Percentiles rank a stretch among this genome's conserved stretches.
Conservation (phyloP, 2,329 filamentous ascomycete species). For the Hypoxylon sp. region DNA sequence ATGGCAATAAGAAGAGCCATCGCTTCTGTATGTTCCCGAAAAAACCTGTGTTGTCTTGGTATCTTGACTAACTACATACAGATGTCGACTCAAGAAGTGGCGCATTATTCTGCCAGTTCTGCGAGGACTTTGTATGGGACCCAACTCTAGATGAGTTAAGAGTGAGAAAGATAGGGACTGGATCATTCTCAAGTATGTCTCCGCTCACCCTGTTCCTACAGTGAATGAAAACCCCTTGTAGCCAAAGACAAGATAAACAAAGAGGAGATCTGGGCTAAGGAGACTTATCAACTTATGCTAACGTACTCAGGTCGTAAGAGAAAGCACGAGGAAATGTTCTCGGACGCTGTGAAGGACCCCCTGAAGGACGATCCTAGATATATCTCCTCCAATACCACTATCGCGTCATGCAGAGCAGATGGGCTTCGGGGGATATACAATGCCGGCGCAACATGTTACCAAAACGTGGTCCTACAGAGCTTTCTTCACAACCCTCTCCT, state of each 20-base stretch:
- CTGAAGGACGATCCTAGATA: constrained; percentile 78
- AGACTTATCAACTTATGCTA: constrained; percentile 9
- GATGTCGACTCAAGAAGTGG: constrained; percentile 85
- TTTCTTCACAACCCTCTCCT: constrained; percentile 94
- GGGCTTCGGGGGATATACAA: constrained; percentile 95
- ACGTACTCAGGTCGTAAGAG: constrained; percentile 74
- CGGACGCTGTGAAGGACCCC: constrained; percentile 68
- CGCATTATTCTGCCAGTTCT: constrained; percentile 84
- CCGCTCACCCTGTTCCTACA: not conserved
- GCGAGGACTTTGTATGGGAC: constrained; percentile 87
- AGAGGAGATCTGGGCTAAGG: not conserved
- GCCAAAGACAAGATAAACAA: not conserved
- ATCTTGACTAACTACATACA: constrained; percentile 56
- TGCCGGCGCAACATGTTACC: constrained; percentile 98
- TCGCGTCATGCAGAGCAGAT: constrained; percentile 86
- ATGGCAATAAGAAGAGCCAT: constrained; percentile 79
- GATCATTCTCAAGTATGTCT: constrained; percentile 73
- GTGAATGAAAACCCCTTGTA: not conserved
- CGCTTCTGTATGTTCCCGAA: constrained; percentile 74
- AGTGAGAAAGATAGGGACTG: constrained; percentile 77
- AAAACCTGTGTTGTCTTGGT: constrained; percentile 40
- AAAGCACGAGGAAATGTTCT: constrained; percentile 80
- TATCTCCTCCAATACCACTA: constrained; percentile 82
- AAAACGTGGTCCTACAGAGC: constrained; percentile 94
- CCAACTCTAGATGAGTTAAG: constrained; percentile 83